phyloP scores from a whole-genome alignment of 2,329 filamentous ascomycete species.

The Clonostachys solani region DNA sequence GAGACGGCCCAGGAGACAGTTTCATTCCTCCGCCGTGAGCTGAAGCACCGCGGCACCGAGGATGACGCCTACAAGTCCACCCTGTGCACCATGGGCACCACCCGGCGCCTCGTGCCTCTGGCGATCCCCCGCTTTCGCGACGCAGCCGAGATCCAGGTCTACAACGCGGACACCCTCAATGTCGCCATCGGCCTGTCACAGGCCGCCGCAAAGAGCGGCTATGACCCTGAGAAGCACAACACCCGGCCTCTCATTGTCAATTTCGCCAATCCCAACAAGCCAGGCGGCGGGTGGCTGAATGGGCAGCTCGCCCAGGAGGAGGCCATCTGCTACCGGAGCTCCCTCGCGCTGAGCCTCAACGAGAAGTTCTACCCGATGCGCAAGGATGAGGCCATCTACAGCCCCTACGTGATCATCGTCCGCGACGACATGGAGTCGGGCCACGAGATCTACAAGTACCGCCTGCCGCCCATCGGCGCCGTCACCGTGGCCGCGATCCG shows the following conservation, averaged over 20 bases:
- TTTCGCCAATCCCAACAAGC: constrained; percentile 52
- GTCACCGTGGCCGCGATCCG: constrained; percentile 56
- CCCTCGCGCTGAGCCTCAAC: constrained; percentile 43
- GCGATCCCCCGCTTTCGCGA: neutral
- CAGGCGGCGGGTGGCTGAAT: constrained; percentile 61
- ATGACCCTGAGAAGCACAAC: constrained; percentile 31
- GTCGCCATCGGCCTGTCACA: constrained; percentile 39
- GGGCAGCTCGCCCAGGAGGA: constrained; percentile 67
- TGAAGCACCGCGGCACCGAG: too few relatives aligned
- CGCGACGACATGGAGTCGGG: constrained; percentile 40
- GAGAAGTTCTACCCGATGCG: constrained; percentile 48
- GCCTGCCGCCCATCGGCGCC: constrained; percentile 50
- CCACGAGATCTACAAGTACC: constrained; percentile 37
- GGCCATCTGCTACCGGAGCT: constrained; percentile 60
- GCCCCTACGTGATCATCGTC: constrained; percentile 55
- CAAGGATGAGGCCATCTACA: constrained; percentile 49
- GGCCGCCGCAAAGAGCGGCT: constrained; percentile 13
- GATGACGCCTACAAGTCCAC: too few relatives aligned
- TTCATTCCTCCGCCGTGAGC: too few relatives aligned
- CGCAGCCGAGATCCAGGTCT: constrained; percentile 33
- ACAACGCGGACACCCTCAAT: constrained; percentile 55
- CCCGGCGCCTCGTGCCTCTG: too few relatives aligned
- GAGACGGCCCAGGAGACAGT: too few relatives aligned
- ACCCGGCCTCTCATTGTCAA: constrained; percentile 44
- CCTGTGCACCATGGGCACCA: too few relatives aligned